Percentiles rank a stretch among this genome's conserved stretches.
Conservation (phyloP, 169 alveolate species). For the Cyclospora cayetanensis region DNA sequence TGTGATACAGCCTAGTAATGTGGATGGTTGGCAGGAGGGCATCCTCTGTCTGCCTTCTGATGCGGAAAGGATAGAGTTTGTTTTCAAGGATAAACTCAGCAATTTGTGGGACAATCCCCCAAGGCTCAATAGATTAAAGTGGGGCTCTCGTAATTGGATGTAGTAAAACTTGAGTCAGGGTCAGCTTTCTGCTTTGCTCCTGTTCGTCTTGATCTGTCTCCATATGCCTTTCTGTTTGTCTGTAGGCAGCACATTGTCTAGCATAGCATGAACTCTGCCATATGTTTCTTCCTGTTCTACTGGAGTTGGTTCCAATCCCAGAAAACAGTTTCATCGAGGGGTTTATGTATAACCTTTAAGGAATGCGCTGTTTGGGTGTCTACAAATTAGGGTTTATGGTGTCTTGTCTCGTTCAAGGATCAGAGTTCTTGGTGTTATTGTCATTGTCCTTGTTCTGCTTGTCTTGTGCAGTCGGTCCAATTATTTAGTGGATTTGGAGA, state of each 20-base stretch:
- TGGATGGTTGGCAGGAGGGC: background rate
- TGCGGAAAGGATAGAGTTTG: background rate
- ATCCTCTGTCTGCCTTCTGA: background rate
- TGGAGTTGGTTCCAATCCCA: too few species aligned
- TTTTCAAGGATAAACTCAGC: background rate
- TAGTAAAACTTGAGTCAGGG: background rate
- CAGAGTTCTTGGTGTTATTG: background rate
- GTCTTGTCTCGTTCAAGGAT: background rate
- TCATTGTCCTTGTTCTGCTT: too few species aligned
- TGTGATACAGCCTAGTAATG: too few species aligned
- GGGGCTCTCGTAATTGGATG: background rate
- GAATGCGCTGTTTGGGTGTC: background rate
- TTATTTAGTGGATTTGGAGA: background rate
- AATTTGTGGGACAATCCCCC: background rate
- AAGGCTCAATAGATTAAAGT: background rate
- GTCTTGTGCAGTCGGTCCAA: background rate
- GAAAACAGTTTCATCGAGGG: too few species aligned
- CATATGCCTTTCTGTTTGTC: background rate
- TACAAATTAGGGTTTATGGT: background rate
- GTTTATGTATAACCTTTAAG: background rate
- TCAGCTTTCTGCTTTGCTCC: background rate
- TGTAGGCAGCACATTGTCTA: background rate
- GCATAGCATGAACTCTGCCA: too few species aligned
- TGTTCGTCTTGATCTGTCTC: too few species aligned
- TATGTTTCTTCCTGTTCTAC: too few species aligned